phyloP scores from a whole-genome alignment of 106 monocot genomes.

The Platanthera guangdongensis region DNA sequence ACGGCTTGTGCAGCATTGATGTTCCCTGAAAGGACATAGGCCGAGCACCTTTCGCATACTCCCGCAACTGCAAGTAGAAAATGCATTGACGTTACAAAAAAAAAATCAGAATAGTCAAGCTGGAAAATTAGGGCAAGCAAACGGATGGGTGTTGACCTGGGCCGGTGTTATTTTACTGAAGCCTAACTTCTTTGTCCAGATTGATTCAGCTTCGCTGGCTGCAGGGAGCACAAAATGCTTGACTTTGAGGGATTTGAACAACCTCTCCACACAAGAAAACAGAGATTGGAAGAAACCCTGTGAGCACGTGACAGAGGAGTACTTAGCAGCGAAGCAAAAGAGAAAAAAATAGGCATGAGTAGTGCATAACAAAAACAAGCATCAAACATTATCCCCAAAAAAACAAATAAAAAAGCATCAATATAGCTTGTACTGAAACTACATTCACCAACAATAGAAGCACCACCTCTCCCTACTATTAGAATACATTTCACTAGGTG shows the following conservation, averaged over 20 bases:
- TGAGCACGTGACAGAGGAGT: background rate
- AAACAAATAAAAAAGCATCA: too few relatives aligned
- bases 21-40: constrained; percentile 46
- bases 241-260: constrained; percentile 57
- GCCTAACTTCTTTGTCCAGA: constrained; percentile 90
- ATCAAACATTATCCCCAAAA: too few relatives aligned
- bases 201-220: constrained; percentile 83
- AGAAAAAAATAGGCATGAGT: too few relatives aligned
- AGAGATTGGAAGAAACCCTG: constrained; percentile 87
- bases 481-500: too few relatives aligned
- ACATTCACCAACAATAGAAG: too few relatives aligned
- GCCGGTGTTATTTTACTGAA: constrained; percentile 47
- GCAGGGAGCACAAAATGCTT: constrained; percentile 89
- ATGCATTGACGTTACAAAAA: background rate
- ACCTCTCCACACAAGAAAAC: constrained; percentile 68
- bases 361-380: too few relatives aligned
- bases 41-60: constrained; percentile 39
- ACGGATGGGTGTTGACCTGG: background rate
- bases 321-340: background rate
- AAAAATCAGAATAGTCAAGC: background rate
- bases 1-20: constrained; percentile 37
- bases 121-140: constrained; percentile 7
- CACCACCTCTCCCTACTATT: too few relatives aligned
- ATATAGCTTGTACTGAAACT: too few relatives aligned
- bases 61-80: constrained; percentile 25